phyloP scores from a whole-genome alignment of 495 filamentous ascomycete genomes.

The Apiosordaria backusii region DNA sequence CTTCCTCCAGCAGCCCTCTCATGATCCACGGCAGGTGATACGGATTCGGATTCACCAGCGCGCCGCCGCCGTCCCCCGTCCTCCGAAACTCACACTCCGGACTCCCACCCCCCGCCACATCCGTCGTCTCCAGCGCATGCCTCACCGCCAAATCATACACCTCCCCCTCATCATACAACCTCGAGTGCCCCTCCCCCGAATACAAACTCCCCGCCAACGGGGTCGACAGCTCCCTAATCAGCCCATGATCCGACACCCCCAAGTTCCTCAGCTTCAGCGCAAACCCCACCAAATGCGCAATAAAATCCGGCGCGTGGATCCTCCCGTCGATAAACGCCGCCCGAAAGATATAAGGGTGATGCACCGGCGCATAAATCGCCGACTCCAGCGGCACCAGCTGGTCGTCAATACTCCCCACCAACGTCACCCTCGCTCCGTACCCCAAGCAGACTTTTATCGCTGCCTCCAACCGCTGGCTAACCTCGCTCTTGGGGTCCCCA shows the following conservation, averaged over 20 bases:
- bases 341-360: conserved; percentile 88
- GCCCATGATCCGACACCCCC: conserved; percentile 85
- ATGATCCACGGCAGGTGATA: conserved; percentile 93
- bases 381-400: conserved; percentile 94
- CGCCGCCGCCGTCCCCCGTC: conserved; percentile 33
- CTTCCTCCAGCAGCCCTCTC: conserved; percentile 88
- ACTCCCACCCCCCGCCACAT: conserved; percentile 30
- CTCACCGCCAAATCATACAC: conserved; percentile 85
- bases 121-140: conserved; percentile 80
- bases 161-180: conserved; percentile 84
- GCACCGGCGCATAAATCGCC: conserved; percentile 74
- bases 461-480: conserved; percentile 76
- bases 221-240: conserved; percentile 83
- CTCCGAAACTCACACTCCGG: conserved; percentile 39
- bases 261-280: conserved; percentile 89
- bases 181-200: conserved; percentile 86
- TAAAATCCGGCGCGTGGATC: conserved; percentile 88
- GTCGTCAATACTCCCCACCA: conserved; percentile 91
- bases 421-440: conserved; percentile 78
- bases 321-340: conserved; percentile 93
- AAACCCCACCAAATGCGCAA: conserved; percentile 90
- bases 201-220: conserved; percentile 91
- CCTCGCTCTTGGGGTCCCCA: conserved; percentile 68
- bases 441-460: conserved; percentile 67
- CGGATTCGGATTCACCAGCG: conserved; percentile 59